Evolutionary conservation across 2,329 filamentous ascomycete genomes (phyloP).

Genomic region (Sordariomycetes sp.): DNA sequence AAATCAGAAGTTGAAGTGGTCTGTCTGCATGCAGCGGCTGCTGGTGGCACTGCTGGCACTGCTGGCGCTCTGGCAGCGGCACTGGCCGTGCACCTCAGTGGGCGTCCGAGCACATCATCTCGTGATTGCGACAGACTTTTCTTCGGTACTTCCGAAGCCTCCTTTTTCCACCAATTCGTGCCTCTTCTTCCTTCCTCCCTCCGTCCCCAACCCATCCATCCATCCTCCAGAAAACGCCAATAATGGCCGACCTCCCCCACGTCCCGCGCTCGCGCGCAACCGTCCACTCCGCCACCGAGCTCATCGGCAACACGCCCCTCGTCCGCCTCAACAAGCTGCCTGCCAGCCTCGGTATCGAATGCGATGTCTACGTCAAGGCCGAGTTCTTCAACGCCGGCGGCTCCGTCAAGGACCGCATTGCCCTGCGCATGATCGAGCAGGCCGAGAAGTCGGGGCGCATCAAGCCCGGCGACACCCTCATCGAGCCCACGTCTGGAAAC

Average conservation of each 20-base stretch:
- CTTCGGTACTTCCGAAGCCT: not conserved
- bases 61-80: no score
- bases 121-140: not conserved
- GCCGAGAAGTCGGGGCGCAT: slow-evolving; percentile 87
- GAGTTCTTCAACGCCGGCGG: slow-evolving; percentile 93
- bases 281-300: slow-evolving; percentile 61
- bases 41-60: not conserved
- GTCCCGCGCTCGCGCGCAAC: slow-evolving; percentile 23
- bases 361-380: slow-evolving; percentile 81
- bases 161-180: not conserved
- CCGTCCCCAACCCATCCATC: not conserved
- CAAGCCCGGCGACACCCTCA: slow-evolving; percentile 93
- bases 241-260: slow-evolving; percentile 18
- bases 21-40: not conserved
- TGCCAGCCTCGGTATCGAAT: slow-evolving; percentile 80
- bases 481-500: slow-evolving; percentile 96
- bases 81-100: no score
- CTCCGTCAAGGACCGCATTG: slow-evolving; percentile 91
- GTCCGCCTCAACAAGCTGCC: slow-evolving; percentile 90
- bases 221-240: not conserved
- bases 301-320: slow-evolving; percentile 94
- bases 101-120: no score
- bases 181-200: not conserved
- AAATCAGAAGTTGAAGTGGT: not conserved
- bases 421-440: slow-evolving; percentile 93